A percentile compares a stretch with the other conserved stretches of the same genome.
phyloP scores from a whole-genome alignment of 2,329 filamentous ascomycete species.

The Fusarium robinianum region DNA sequence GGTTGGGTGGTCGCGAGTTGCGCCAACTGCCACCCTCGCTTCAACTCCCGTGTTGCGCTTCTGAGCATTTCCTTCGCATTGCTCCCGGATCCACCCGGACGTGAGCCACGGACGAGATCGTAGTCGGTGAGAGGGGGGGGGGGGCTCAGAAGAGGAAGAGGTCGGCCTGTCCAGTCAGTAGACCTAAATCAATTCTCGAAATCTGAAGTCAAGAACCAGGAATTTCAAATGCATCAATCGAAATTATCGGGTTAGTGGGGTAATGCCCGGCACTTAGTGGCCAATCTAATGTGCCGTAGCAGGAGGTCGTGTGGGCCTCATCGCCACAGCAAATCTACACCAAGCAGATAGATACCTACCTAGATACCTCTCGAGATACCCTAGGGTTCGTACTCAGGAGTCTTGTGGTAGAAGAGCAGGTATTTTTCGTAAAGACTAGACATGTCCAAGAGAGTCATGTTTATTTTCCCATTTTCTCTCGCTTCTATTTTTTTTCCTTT shows the following conservation, averaged over 20 bases:
- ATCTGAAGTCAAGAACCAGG: conserved; percentile 6
- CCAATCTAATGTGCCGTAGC: conserved; percentile 8
- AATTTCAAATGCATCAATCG: conserved; percentile 35
- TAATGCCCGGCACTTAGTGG: conserved; percentile 3
- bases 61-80: conserved; percentile 46
- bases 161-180: neutral
- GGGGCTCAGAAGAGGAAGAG: neutral
- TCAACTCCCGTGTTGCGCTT: conserved; percentile 41
- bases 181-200: neutral
- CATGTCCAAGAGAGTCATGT: too few species aligned
- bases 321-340: too few species aligned
- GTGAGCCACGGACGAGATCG: too few species aligned
- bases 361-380: too few species aligned
- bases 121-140: too few species aligned
- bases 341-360: too few species aligned
- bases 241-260: conserved; percentile 21
- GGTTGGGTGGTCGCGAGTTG: conserved; percentile 26
- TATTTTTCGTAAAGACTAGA: too few species aligned
- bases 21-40: conserved; percentile 35
- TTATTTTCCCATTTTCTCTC: neutral
- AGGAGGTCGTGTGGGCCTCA: neutral
- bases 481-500: conserved; percentile 20
- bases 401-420: too few species aligned
- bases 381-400: too few species aligned
- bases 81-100: conserved; percentile 27